Conservation (phyloP, 163 green algal genomes). For the Coccomyxa subellipsoidea region DNA sequence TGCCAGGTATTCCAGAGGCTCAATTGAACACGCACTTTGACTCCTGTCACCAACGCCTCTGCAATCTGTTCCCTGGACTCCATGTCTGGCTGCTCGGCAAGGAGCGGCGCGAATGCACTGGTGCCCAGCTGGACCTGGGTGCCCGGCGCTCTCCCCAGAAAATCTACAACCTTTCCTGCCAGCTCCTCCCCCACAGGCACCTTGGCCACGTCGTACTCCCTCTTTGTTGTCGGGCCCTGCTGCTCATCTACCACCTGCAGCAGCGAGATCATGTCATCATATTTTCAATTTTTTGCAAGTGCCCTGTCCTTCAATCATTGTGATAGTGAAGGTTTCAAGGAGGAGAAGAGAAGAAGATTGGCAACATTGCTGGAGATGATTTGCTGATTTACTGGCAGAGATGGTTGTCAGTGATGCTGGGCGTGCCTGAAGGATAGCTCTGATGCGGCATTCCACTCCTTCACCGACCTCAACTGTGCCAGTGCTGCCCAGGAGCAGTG, state of each 20-base stretch:
- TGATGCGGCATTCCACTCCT: slow-evolving; percentile 70
- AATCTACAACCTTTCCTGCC: slow-evolving; percentile 56
- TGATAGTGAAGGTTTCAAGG: too few species aligned
- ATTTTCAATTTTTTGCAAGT: too few species aligned
- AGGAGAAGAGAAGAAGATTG: too few species aligned
- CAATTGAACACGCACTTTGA: slow-evolving; percentile 44
- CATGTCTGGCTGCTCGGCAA: slow-evolving; percentile 71
- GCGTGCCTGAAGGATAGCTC: slow-evolving; percentile 75
- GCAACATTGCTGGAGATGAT: too few species aligned
- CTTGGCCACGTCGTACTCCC: slow-evolving; percentile 62
- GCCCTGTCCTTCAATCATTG: too few species aligned
- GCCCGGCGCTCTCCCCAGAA: slow-evolving; percentile 24
- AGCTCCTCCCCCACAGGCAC: slow-evolving; percentile 46
- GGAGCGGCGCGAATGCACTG: slow-evolving; percentile 50
- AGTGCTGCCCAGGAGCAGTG: slow-evolving; percentile 60
- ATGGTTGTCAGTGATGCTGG: too few species aligned
- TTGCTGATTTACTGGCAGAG: too few species aligned
- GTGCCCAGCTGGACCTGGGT: slow-evolving; percentile 18
- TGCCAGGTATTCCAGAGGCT: too few species aligned
- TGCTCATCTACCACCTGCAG: slow-evolving; percentile 74
- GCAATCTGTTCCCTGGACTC: slow-evolving; percentile 76
- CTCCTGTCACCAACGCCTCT: slow-evolving; percentile 73
- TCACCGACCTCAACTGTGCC: slow-evolving; percentile 50
- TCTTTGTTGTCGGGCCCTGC: slow-evolving; percentile 68
- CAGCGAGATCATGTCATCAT: too few species aligned